Base-by-base conservation (phyloP, 305 asterid genomes). In the Fraxinus ornus region DNA sequence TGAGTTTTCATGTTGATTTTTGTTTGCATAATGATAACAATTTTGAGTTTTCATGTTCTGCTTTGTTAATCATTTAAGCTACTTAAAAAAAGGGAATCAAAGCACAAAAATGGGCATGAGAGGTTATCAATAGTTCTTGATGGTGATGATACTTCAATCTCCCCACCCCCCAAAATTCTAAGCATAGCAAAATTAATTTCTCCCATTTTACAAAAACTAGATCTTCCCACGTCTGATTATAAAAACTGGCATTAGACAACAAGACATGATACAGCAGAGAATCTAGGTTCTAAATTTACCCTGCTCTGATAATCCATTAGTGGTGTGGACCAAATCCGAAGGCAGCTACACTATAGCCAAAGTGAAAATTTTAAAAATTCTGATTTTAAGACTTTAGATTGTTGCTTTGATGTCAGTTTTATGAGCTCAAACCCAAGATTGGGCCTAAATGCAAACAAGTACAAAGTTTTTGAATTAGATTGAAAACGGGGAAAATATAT, bases 61-160 rank as follows among this genome's bases (percentile, higher is more conserved):
- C 41, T 36, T 36, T 36, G 41, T 36, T 36, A 36, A 5, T 36
- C 75, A 77, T 66, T 79, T 41, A 80, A 52, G 37, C 80, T 81
- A 22, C 77, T 77, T 73, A 87, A 81, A 79, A 80, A 22, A 78
- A 82, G 76, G 19, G 90, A 32, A 57, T 85, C 83, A 24, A 80
- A 26, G 80, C 88, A 89, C 47, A 90, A 33, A 82, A 84, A 88
- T 76, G 94, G 89, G 89, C 85, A 77, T 60, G 85, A 35, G 33
- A 76, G 76, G 7, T 84, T 83, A 4, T 86, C 91, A 26, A 86
- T 32, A 6, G 37, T 5, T 35, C 37, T 35, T 35, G 37, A 35
- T 5, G 37, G 37, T 35, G 37, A 35, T 35, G 37, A 35, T 35
- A 35, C 37, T 35, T 35, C 37, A 35, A 35, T 35, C 7, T 35